Conservation (phyloP, 1,139 yeast species). For the Komagataea norvegica region DNA sequence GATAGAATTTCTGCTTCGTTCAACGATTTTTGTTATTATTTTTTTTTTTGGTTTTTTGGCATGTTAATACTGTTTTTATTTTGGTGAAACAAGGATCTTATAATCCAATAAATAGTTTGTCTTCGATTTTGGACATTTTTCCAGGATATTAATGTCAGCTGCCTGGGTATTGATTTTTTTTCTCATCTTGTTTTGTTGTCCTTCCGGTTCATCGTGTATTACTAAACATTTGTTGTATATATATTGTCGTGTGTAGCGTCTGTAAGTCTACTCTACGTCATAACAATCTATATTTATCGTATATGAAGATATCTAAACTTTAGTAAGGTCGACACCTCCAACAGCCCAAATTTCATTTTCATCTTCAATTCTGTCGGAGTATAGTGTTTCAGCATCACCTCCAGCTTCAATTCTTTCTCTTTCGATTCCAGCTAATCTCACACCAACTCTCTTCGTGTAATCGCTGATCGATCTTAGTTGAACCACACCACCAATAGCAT, state of each 20-base stretch:
- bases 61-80: no score
- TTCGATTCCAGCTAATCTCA: slow-evolving; percentile 77
- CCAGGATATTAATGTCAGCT: no score
- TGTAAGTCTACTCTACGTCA: not conserved
- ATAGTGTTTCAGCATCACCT: slow-evolving; percentile 84
- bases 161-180: not conserved
- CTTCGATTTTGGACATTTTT: no score
- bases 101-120: no score
- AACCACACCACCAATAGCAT: slow-evolving; percentile 45
- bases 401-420: slow-evolving; percentile 85
- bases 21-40: no score
- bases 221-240: no score
- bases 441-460: slow-evolving; percentile 83
- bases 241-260: no score
- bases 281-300: not conserved
- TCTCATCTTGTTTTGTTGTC: not conserved
- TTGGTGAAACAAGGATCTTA: no score
- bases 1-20: no score
- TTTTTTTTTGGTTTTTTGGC: no score
- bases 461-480: slow-evolving; percentile 77
- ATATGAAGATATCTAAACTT: slow-evolving; percentile 8
- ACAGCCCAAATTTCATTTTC: slow-evolving; percentile 85
- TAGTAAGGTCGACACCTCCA: slow-evolving; percentile 54
- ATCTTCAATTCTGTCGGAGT: slow-evolving; percentile 81
- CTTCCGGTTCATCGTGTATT: no score